Percentiles rank a stretch among this genome's conserved stretches.
These are phyloP conservation scores for Fraxinus americana DNA, from an alignment of 257 asterid genomes.

Conservation along the genomic window DNA sequence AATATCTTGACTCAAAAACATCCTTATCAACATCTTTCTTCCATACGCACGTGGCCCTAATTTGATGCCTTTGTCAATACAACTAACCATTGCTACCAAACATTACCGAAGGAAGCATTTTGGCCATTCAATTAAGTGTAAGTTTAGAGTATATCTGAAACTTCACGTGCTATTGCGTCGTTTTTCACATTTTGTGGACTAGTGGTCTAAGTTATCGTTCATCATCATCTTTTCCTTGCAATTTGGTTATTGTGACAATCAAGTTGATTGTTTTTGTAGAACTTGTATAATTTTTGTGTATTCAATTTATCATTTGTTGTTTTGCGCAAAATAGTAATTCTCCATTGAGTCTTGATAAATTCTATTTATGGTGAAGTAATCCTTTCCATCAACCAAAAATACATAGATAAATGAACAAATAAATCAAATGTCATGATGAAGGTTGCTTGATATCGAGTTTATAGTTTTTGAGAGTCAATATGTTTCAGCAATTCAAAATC, in stretches of 20 bases:
- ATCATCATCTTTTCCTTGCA: not conserved
- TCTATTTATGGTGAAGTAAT: not conserved
- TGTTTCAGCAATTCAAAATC: not conserved
- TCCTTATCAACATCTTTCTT: not conserved
- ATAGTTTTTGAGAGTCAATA: not conserved
- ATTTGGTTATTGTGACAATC: not conserved
- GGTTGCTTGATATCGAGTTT: not conserved
- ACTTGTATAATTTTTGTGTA: not conserved
- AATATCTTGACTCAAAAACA: not conserved
- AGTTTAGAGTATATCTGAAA: not conserved
- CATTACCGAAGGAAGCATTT: not conserved
- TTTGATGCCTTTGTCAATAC: not conserved
- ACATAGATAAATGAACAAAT: not conserved
- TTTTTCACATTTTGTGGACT: no score
- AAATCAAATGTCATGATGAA: conserved; percentile 1
- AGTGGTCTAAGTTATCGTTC: not conserved
- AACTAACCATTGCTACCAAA: not conserved
- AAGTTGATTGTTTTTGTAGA: not conserved
- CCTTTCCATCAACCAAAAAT: not conserved
- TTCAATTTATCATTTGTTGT: not conserved
- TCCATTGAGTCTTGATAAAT: not conserved
- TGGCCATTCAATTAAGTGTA: not conserved
- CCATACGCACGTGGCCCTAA: not conserved
- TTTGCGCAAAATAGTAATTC: not conserved
- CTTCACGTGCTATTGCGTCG: not conserved